phyloP scores from a whole-genome alignment of 148 eudicot species.

The Amaranthus hypochondriacus region DNA sequence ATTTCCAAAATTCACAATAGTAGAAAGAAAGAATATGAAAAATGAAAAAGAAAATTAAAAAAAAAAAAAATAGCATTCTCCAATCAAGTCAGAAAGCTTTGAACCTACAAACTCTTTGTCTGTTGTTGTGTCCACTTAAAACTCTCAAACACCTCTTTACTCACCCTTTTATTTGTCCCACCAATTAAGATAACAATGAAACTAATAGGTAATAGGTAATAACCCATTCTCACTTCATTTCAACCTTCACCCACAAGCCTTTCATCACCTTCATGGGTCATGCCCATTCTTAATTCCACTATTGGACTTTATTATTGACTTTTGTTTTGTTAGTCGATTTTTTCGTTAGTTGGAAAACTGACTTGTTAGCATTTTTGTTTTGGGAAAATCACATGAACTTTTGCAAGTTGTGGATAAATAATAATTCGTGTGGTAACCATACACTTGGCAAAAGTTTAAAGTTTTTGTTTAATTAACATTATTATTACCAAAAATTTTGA shows the following conservation, averaged over 20 bases:
- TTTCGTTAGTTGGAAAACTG: no score
- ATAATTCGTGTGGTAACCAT: no score
- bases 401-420: no score
- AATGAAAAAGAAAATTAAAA: background rate
- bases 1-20: slow-evolving; percentile 12
- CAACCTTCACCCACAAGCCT: slow-evolving; percentile 22
- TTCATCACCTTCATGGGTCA: background rate
- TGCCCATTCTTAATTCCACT: no score
- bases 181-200: slow-evolving; percentile 8
- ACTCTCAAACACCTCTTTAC: slow-evolving; percentile 9
- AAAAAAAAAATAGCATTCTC: slow-evolving; percentile 8
- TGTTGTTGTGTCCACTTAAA: slow-evolving; percentile 31
- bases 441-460: no score
- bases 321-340: no score
- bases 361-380: no score
- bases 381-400: no score
- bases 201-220: background rate
- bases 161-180: slow-evolving; percentile 19
- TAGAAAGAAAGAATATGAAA: background rate
- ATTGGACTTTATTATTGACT: no score
- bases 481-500: no score
- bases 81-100: slow-evolving; percentile 35
- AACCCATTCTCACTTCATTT: slow-evolving; percentile 4
- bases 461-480: no score
- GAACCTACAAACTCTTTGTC: slow-evolving; percentile 34